phyloP scores from a whole-genome alignment of 768 basidiomycete genomes.

The Mycena venus region DNA sequence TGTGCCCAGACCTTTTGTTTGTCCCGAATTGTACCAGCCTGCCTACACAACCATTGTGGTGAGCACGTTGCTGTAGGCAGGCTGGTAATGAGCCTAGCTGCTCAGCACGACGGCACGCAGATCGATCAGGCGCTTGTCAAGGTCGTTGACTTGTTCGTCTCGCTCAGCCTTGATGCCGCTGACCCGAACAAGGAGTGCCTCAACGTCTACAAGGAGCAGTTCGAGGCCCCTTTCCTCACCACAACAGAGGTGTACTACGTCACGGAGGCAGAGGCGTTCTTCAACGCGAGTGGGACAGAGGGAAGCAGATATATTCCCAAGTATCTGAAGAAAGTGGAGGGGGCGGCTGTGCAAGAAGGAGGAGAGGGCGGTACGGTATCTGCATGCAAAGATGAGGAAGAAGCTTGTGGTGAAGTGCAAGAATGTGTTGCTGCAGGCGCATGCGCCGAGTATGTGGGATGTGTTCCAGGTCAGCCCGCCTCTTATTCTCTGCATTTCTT shows the following conservation, averaged over 20 bases:
- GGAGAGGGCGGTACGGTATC: slow-evolving; percentile 95
- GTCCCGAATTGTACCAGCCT: no score
- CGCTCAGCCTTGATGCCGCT: slow-evolving; percentile 91
- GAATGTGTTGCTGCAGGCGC: slow-evolving; percentile 89
- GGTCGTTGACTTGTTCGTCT: slow-evolving; percentile 95
- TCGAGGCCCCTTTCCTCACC: slow-evolving; percentile 89
- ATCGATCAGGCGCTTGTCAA: slow-evolving; percentile 95
- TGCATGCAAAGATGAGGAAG: slow-evolving; percentile 91
- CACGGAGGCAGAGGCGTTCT: slow-evolving; percentile 90
- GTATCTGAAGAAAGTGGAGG: slow-evolving; percentile 95
- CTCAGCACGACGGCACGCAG: slow-evolving; percentile 92
- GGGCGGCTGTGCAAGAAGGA: slow-evolving; percentile 94
- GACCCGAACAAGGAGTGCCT: slow-evolving; percentile 94
- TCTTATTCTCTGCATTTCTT: background rate
- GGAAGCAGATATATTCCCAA: slow-evolving; percentile 84
- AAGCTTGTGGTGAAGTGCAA: slow-evolving; percentile 87
- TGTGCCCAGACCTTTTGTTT: no score
- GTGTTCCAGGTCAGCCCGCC: slow-evolving; percentile 75
- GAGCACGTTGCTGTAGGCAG: no score
- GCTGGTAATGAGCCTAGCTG: no score
- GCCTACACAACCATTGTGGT: no score
- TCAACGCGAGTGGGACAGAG: slow-evolving; percentile 62
- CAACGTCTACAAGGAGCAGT: slow-evolving; percentile 92
- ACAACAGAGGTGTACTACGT: slow-evolving; percentile 94
- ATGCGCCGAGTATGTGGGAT: slow-evolving; percentile 89